phyloP scores from a whole-genome alignment of 2,329 filamentous ascomycete species.

The Pseudocercospora fijiensis region DNA sequence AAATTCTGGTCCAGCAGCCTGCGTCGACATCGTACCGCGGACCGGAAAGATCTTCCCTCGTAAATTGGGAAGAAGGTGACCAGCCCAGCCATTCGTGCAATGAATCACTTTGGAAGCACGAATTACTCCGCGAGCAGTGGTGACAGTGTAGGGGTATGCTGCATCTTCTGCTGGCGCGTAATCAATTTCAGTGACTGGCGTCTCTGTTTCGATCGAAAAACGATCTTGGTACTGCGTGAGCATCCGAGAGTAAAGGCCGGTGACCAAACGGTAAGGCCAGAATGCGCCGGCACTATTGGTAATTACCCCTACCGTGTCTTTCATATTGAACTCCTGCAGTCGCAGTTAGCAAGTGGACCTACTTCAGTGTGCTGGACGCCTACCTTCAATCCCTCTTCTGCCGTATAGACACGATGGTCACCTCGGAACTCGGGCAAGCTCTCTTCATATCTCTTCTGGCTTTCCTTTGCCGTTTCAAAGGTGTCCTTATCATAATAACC shows the following conservation, averaged over 20 bases:
- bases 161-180: constrained; percentile 4
- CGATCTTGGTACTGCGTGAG: constrained; percentile 17
- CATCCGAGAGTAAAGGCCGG: constrained; percentile 21
- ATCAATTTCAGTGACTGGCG: constrained; percentile 19
- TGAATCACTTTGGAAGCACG: constrained; percentile 22
- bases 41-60: constrained; percentile 27
- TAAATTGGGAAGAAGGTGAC: constrained; percentile 23
- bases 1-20: constrained; percentile 16
- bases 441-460: constrained; percentile 20
- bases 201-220: constrained; percentile 24
- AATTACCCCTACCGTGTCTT: constrained; percentile 22
- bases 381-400: constrained; percentile 20
- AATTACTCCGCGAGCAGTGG: constrained; percentile 20
- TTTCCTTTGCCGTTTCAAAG: constrained; percentile 19
- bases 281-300: constrained; percentile 25
- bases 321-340: constrained; percentile 22
- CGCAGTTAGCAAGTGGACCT: background rate
- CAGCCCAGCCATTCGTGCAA: constrained; percentile 25
- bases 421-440: constrained; percentile 19
- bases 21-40: constrained; percentile 25
- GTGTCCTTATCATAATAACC: constrained; percentile 18
- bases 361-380: background rate
- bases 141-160: constrained; percentile 18
- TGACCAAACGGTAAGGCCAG: constrained; percentile 27
- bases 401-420: constrained; percentile 12